Base-by-base conservation (phyloP, 192 early-diverging fungal species). In the Mortierella alpina region DNA sequence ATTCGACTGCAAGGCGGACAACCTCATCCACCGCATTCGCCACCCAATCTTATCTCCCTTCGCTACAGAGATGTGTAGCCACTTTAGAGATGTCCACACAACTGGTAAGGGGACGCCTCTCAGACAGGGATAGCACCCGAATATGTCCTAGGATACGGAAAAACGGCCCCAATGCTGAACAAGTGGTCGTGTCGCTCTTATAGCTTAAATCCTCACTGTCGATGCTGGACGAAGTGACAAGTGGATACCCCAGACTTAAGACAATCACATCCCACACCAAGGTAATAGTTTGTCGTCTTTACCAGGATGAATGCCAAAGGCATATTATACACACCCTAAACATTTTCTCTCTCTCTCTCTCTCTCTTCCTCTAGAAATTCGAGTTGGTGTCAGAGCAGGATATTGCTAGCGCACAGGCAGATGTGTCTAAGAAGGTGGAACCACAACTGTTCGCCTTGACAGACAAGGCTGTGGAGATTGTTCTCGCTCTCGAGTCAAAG, bases 341-440 rank as follows among this genome's bases (percentile, higher is more conserved):
- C 47, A n/a, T n/a, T n/a, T n/a, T n/a, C n/a, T n/a, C n/a, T n/a
- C n/a, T n/a, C 41, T 54, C 31, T 66, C 15, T 6, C 42, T 39
- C 55, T 20, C 22, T 12, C 12, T 66, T 8, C 6, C 50, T 22
- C 20, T 41, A 78, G 68, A 40, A 70, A 70, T 70, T 57, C 64
- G 69, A 71, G 11, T 46, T 79, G 52, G 69, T 79, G 51, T 79
- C 76, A 11, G 76, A 79, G 44, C 64, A 79, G 13, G 76, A 79
- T 49, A 67, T 79, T 31, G 59, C 63, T 12, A 14, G 20, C 17
- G 69, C 76, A 13, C 76, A 55, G 17, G 56, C 42, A 0, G 69
- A 63, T 6, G 69, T 79, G 4, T 41, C 69, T n/a, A 71, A 65
- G 23, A 64, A 79, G 13, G 50, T 72, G 1, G 58, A 53, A 2